Base-by-base conservation (phyloP, 148 eudicot species). In the Silene latifolia region DNA sequence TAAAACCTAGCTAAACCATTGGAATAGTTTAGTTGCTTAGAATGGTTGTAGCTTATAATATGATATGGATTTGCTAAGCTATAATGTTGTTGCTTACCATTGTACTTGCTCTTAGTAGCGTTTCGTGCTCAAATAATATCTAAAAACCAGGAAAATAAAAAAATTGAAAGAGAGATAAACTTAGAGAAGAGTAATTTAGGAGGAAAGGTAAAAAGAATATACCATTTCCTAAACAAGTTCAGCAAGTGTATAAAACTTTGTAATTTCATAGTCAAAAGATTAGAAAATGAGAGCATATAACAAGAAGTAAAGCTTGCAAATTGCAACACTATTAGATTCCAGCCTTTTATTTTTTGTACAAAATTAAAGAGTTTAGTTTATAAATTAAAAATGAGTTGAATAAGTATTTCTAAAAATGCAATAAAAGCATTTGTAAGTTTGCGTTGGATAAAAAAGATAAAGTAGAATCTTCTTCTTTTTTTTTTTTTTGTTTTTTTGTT, bases 181-280 rank as follows among this genome's bases (percentile, higher is more conserved):
- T 39, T 6, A 39, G 44, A 39, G 44, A 39, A 5, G 44, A 39
- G 9, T 39, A 7, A 39, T 39, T 39, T 39, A 39, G 44, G 0
- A 39, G 44, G 44, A 39, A 39, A 39, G 35, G 19, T 6, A 63
- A 18, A 35, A 65, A 65, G 69, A 32, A 65, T 65, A 65, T 65
- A 65, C 21, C 69, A 65, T 65, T 65, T 65, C 69, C 46, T 44
- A 65, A 65, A 65, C 23, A 65, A 65, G 48, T 32, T n/a, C 0
- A 65, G 11, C 21, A 35, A 15, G 47, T 32, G 69, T 32, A 65
- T 32, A 0, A n/a, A 65, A 8, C 64, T 60, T 60, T 27, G 44
- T 27, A 15, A 2, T 29, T 18, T 18, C 15, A 46, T 7, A 46
- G 56, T 68, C 56, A 68, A 68, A 68, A 68, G 57, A 46, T 68